Conservation (phyloP, 495 filamentous ascomycete genomes). For the Neurospora sp. region DNA sequence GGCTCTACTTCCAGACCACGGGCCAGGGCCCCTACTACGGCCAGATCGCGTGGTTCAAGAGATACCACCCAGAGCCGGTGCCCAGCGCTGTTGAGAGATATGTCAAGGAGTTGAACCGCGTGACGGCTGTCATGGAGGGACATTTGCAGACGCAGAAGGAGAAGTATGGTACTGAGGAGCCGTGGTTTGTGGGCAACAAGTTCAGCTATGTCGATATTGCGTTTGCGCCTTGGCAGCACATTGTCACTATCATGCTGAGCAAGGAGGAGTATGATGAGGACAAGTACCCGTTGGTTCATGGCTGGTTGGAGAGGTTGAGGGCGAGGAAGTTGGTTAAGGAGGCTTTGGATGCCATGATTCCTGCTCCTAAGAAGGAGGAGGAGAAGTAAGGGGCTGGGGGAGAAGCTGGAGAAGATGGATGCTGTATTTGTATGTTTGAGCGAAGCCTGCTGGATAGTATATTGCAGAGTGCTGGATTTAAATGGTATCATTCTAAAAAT, state of each 20-base stretch:
- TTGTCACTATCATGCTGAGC: slow-evolving; percentile 8
- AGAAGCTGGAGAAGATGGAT: not conserved
- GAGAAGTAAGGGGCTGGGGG: no score
- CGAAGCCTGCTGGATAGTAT: not conserved
- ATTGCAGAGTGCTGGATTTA: not conserved
- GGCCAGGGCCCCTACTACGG: slow-evolving; percentile 67
- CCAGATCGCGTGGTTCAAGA: slow-evolving; percentile 39
- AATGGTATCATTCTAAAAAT: not conserved
- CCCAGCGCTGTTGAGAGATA: slow-evolving; percentile 51
- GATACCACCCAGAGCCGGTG: slow-evolving; percentile 47
- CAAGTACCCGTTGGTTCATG: slow-evolving; percentile 26
- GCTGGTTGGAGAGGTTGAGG: slow-evolving; percentile 25
- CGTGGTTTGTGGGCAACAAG: slow-evolving; percentile 48
- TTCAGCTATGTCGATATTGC: slow-evolving; percentile 49
- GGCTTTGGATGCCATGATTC: slow-evolving; percentile 20
- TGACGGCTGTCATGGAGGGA: slow-evolving; percentile 48
- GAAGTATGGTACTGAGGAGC: slow-evolving; percentile 18
- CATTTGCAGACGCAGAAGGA: slow-evolving; percentile 37
- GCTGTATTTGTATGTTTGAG: not conserved
- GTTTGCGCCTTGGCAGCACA: slow-evolving; percentile 47
- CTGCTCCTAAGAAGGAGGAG: slow-evolving; percentile 42
- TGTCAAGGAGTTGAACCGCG: slow-evolving; percentile 47
- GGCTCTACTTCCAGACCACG: slow-evolving; percentile 54
- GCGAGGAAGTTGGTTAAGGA: slow-evolving; percentile 31
- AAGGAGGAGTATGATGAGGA: slow-evolving; percentile 8